Percentiles rank a stretch among this genome's conserved stretches.
Evolutionary conservation across 805 yeast species (phyloP).

Genomic region (Myxozyma neglecta): DNA sequence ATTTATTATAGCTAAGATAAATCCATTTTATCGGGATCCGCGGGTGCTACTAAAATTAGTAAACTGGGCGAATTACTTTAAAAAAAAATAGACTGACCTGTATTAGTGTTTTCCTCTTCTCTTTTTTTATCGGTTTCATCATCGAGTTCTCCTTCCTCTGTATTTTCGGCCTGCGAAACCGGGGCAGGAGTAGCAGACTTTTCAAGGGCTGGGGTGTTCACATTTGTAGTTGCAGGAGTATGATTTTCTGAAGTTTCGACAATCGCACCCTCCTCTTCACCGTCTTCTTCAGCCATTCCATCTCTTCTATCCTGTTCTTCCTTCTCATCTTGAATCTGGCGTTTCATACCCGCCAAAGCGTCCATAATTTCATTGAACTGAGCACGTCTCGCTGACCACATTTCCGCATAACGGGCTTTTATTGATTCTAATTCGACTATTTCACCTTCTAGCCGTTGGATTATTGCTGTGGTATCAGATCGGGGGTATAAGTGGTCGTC

Average conservation of each 20-base stretch:
- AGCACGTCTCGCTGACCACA: constrained; percentile 33
- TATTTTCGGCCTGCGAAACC: background rate
- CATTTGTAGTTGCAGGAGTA: background rate
- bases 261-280: constrained; percentile 17
- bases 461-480: constrained; percentile 24
- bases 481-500: constrained; percentile 28
- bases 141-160: background rate
- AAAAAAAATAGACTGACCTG: background rate
- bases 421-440: constrained; percentile 33
- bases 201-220: background rate
- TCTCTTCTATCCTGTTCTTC: constrained; percentile 28
- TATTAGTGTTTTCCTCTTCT: background rate
- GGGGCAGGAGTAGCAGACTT: background rate
- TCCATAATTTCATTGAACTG: constrained; percentile 33
- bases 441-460: constrained; percentile 32
- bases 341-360: constrained; percentile 29
- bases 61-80: background rate
- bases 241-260: background rate
- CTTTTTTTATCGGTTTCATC: background rate
- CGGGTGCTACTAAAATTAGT: background rate
- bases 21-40: constrained; percentile 5
- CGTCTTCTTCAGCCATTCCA: constrained; percentile 23
- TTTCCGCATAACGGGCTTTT: constrained; percentile 19
- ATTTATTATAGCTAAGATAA: background rate
- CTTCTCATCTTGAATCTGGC: constrained; percentile 31